Percentiles rank a stretch among this genome's conserved stretches.
These are phyloP conservation scores for Babesia sp. DNA, from an alignment of 169 alveolate species.

Conservation along the genomic window DNA sequence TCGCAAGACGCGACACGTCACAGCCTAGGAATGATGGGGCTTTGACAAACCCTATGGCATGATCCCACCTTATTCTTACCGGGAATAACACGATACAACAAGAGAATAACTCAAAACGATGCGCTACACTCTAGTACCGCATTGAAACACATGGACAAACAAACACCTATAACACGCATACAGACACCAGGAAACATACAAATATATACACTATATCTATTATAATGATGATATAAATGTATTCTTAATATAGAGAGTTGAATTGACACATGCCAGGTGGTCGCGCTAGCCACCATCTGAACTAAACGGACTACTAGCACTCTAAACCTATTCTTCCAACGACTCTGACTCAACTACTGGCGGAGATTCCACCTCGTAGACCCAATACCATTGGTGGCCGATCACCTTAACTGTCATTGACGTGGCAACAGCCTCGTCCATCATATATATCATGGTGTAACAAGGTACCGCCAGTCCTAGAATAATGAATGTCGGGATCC, in stretches of 20 bases:
- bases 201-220: too few relatives aligned
- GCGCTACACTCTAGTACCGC: too few relatives aligned
- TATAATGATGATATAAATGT: too few relatives aligned
- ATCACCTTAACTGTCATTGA: conserved; percentile 87
- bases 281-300: background rate
- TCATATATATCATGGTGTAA: conserved; percentile 83
- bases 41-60: background rate
- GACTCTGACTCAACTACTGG: conserved; percentile 67
- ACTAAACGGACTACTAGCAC: background rate
- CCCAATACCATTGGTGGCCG: conserved; percentile 90
- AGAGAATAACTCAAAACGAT: too few relatives aligned
- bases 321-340: background rate
- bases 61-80: background rate
- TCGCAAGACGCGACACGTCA: background rate
- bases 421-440: conserved; percentile 84
- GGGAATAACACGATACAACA: too few relatives aligned
- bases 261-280: too few relatives aligned
- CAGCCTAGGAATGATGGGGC: background rate
- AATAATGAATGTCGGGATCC: conserved; percentile 85
- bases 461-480: conserved; percentile 84
- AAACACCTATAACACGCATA: too few relatives aligned
- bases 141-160: too few relatives aligned
- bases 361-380: conserved; percentile 88
- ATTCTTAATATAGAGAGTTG: too few relatives aligned
- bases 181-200: too few relatives aligned